These are phyloP conservation scores for Aquanectria penicillioides DNA, from an alignment of 2,329 filamentous ascomycete species.

Conservation along the genomic window DNA sequence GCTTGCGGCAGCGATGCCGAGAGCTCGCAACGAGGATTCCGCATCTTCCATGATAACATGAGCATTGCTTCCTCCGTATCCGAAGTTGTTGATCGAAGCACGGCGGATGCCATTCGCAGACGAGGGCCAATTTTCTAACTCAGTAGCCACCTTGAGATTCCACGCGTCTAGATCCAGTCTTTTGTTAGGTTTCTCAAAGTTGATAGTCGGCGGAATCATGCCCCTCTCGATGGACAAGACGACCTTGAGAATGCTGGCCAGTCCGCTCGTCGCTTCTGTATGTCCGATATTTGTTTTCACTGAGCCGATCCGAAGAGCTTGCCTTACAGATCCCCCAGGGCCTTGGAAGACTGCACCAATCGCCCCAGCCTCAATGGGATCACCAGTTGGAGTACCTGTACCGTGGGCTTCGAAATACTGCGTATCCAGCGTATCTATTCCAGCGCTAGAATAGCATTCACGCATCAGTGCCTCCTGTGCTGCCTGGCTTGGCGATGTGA, in stretches of 20 bases:
- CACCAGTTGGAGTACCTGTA: neutral
- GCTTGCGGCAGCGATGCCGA: neutral
- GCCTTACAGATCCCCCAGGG: neutral
- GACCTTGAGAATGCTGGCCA: slow-evolving; percentile 20
- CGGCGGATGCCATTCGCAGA: neutral
- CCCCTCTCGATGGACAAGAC: slow-evolving; percentile 20
- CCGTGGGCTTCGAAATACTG: neutral
- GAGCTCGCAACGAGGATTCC: slow-evolving; percentile 1
- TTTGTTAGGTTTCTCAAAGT: slow-evolving; percentile 10
- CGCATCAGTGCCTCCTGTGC: neutral
- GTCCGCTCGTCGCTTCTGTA: slow-evolving; percentile 12
- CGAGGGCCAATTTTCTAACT: neutral
- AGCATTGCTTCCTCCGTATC: slow-evolving; percentile 9
- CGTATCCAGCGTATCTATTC: neutral
- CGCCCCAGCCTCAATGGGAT: neutral
- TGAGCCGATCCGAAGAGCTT: too few relatives aligned
- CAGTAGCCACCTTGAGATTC: neutral
- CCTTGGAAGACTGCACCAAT: neutral
- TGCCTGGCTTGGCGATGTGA: neutral
- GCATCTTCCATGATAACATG: slow-evolving; percentile 37
- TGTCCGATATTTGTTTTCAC: slow-evolving; percentile 32
- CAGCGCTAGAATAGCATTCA: neutral
- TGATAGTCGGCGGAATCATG: slow-evolving; percentile 17
- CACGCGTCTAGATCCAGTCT: neutral
- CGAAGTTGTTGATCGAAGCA: slow-evolving; percentile 6